phyloP scores from a whole-genome alignment of 1,284 basidiomycete species.

The Ustilago shanxiensis region DNA sequence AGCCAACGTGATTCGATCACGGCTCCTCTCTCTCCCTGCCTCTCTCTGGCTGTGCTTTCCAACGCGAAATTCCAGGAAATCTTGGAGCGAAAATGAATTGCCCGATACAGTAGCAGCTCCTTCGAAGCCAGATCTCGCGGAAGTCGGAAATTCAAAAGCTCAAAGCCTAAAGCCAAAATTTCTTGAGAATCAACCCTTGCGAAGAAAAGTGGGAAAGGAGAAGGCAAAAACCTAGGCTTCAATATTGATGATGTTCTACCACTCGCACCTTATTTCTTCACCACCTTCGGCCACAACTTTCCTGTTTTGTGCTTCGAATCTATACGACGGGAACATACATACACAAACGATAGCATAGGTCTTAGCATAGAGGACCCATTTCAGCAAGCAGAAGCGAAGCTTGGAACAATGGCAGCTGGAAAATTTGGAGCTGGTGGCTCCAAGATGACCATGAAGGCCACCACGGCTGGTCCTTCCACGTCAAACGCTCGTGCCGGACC shows the following conservation, averaged over 20 bases:
- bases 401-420: conserved; percentile 30
- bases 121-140: not conserved
- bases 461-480: conserved; percentile 9
- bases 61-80: not conserved
- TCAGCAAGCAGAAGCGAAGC: no score
- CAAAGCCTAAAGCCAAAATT: conserved; percentile 9
- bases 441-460: conserved; percentile 52
- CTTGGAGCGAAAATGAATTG: conserved; percentile 6
- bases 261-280: not conserved
- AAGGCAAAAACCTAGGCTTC: not conserved
- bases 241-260: not conserved
- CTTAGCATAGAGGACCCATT: no score
- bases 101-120: conserved; percentile 19
- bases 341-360: no score
- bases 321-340: no score
- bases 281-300: not conserved
- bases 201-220: not conserved
- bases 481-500: conserved; percentile 19
- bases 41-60: no score
- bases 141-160: conserved; percentile 15
- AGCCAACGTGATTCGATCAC: conserved; percentile 27
- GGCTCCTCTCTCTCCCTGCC: not conserved
- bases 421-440: conserved; percentile 41
- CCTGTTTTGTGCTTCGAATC: no score
- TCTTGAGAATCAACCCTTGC: conserved; percentile 9